These are phyloP conservation scores for Botryotinia narcissicola DNA, from an alignment of 2,329 filamentous ascomycete species.

Conservation along the genomic window DNA sequence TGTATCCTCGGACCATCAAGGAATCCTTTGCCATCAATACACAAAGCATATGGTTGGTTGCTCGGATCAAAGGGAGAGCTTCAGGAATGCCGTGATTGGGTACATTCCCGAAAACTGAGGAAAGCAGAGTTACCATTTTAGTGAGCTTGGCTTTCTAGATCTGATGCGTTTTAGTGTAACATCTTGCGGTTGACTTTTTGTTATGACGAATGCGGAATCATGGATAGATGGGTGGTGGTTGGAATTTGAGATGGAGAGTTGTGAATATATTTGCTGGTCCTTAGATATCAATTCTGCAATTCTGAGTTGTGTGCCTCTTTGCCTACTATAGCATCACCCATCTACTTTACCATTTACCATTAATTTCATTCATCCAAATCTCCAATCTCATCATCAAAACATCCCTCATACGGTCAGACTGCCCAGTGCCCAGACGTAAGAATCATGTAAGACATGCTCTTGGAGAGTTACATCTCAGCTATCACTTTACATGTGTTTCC, in stretches of 20 bases:
- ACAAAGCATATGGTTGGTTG: background rate
- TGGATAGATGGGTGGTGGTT: background rate
- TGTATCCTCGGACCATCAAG: constrained; percentile 23
- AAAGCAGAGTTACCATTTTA: background rate
- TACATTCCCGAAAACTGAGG: constrained; percentile 17
- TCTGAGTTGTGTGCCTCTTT: background rate
- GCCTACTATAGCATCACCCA: background rate
- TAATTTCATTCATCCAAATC: background rate
- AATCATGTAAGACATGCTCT: background rate
- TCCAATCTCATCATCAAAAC: background rate
- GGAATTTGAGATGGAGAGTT: background rate
- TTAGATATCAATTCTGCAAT: background rate
- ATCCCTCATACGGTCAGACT: background rate
- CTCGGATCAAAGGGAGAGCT: constrained; percentile 18
- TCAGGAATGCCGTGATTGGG: constrained; percentile 20
- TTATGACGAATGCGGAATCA: constrained; percentile 5
- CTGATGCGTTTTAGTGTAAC: constrained; percentile 1
- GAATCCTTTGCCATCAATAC: background rate
- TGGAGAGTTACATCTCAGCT: background rate
- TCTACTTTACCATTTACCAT: background rate
- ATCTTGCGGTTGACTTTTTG: background rate
- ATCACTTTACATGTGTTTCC: background rate
- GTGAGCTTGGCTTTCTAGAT: constrained; percentile 12
- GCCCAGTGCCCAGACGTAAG: constrained; percentile 2
- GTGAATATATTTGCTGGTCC: background rate